Evolutionary conservation across 2,329 filamentous ascomycete genomes (phyloP), one percentile per base, ranked within the genome.

Genomic region (Endocalyx cinctus): DNA sequence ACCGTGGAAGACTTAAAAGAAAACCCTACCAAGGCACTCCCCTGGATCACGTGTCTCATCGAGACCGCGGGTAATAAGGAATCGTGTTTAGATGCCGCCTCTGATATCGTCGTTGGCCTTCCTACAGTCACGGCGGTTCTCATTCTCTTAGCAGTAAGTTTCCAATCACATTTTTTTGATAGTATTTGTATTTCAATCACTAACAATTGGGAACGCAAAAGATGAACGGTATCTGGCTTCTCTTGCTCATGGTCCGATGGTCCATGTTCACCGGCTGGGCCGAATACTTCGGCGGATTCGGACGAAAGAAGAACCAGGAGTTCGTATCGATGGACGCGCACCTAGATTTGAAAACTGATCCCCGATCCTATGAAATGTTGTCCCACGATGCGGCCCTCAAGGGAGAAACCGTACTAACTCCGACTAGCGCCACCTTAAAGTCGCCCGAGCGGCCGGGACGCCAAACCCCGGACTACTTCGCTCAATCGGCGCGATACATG

Each of bases 311-410:
- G 38, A 77, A 83, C 54, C 77, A 78, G 49, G 90, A 97, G 58
- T 97, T 96, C 50, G 84, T 95, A 43, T 94, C 87, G 25, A 81
- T 84, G 28, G 90, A 96, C 55, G 87, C 88, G 29, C 74, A 75
- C 41, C 62, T 65, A 48, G 70, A 77, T 39, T 59, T 72, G 38
- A 79, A 79, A 44, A 72, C 75, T 58, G 77, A 81, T 49, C 70
- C 69, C 57, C 75, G 78, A 65, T 77, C 81, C 59, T 89, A 89
- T 69, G 85, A 89, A 70, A 88, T 89, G 84, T 79, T 89, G 50
- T 76, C 73, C 47, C 68, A 66, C 59, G 73, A 74, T 50, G 65
- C 38, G 40, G 37, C 66, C 58, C 70, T 65, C 53, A 63, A 59
- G 53, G 59, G 47, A 55, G 60, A 53, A 48, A 59, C 66, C 48